These are phyloP conservation scores for Eucalyptus decipiens DNA, from an alignment of 345 rosid species.

Conservation along the genomic window DNA sequence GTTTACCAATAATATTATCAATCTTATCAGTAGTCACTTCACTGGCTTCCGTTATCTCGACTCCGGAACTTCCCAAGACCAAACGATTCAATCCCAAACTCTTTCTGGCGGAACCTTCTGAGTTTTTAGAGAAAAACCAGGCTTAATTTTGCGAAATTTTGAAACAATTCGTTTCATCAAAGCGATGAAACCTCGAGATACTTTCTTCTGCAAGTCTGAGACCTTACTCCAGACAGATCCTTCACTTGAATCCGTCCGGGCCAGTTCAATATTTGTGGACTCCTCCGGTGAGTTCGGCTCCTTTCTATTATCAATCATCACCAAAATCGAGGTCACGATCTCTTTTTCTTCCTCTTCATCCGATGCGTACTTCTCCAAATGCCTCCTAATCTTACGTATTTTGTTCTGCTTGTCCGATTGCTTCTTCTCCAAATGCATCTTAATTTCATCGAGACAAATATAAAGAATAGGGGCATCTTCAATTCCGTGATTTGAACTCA, in stretches of 20 bases:
- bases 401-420: neutral
- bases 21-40: too few species aligned
- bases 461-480: neutral
- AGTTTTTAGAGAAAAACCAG: neutral
- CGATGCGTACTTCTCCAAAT: neutral
- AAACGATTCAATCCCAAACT: neutral
- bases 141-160: neutral
- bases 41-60: too few species aligned
- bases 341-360: constrained; percentile 50
- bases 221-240: too few species aligned
- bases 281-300: constrained; percentile 2
- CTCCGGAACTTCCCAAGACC: neutral
- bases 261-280: too few species aligned
- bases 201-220: too few species aligned
- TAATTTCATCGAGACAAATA: neutral
- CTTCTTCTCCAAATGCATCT: neutral
- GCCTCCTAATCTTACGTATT: neutral
- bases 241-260: too few species aligned
- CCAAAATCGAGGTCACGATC: constrained; percentile 36
- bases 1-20: too few species aligned
- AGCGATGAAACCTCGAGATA: too few species aligned
- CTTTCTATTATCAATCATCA: too few species aligned
- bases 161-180: too few species aligned
- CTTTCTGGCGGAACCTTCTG: neutral
- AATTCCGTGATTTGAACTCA: neutral